Percentiles rank a stretch among this genome's conserved stretches.
These are phyloP conservation scores for Naganishia sp. DNA, from an alignment of 1,284 basidiomycete genomes.

Conservation along the genomic window DNA sequence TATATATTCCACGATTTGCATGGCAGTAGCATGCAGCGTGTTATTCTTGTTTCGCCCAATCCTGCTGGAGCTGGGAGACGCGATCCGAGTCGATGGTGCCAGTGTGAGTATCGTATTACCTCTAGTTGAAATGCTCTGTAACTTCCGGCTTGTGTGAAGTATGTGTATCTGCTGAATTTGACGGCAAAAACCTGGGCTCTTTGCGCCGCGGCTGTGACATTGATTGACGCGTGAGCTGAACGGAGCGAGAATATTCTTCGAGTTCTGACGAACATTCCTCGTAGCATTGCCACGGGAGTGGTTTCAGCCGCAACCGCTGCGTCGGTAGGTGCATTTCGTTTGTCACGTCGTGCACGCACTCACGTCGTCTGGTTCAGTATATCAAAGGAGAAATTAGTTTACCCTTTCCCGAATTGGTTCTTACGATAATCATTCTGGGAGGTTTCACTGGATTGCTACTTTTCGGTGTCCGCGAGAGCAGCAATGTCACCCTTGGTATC, in stretches of 20 bases:
- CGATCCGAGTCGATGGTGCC: slow-evolving; percentile 37
- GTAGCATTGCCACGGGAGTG: slow-evolving; percentile 38
- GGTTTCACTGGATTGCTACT: slow-evolving; percentile 35
- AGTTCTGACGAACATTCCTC: not conserved
- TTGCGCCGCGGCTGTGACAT: slow-evolving; percentile 37
- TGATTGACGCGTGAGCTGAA: slow-evolving; percentile 38
- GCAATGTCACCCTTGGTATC: slow-evolving; percentile 37
- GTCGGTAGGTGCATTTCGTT: slow-evolving; percentile 3
- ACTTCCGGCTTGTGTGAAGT: slow-evolving; percentile 14
- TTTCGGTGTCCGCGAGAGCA: slow-evolving; percentile 36
- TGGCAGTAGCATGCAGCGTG: slow-evolving; percentile 38
- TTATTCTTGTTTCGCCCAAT: slow-evolving; percentile 39
- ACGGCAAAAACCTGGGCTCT: slow-evolving; percentile 36
- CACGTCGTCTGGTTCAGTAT: slow-evolving; percentile 28
- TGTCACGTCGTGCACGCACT: not conserved
- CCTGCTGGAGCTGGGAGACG: slow-evolving; percentile 38
- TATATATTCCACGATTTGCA: slow-evolving; percentile 33
- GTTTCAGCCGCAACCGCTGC: slow-evolving; percentile 41
- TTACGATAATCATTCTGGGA: slow-evolving; percentile 35
- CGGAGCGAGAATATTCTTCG: not conserved
- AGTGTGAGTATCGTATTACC: slow-evolving; percentile 29
- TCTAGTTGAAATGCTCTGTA: not conserved
- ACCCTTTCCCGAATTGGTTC: slow-evolving; percentile 24
- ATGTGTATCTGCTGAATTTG: slow-evolving; percentile 36
- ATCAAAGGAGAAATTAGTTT: slow-evolving; percentile 36